Conservation (phyloP, 805 yeast genomes). For the Yarrowia sp. region DNA sequence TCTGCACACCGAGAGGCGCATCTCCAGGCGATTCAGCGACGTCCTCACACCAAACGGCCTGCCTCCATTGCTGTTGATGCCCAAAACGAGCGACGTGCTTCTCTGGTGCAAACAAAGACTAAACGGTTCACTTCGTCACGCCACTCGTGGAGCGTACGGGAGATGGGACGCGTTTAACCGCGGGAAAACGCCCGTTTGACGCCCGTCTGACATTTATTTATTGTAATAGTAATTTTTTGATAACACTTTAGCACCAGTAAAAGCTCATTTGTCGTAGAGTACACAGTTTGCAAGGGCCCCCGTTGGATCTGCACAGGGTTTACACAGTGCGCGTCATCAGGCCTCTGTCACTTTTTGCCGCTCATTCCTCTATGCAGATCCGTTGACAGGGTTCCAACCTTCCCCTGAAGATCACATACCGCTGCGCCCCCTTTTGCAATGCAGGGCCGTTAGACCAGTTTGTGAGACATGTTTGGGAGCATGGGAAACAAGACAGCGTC, state of each 20-base stretch:
- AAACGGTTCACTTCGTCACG: slow-evolving; percentile 10
- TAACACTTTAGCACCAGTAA: too few relatives aligned
- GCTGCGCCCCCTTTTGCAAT: slow-evolving; percentile 17
- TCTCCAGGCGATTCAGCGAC: background rate
- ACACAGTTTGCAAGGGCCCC: too few relatives aligned
- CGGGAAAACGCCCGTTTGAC: too few relatives aligned
- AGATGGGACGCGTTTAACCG: background rate
- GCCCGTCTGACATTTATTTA: slow-evolving; percentile 11
- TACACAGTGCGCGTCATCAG: too few relatives aligned
- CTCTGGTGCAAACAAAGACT: slow-evolving; percentile 6
- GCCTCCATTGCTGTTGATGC: slow-evolving; percentile 1
- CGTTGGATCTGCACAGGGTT: too few relatives aligned
- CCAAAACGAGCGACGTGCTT: slow-evolving; percentile 6
- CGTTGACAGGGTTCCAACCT: slow-evolving; percentile 5
- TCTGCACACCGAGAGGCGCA: background rate
- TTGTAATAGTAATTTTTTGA: background rate
- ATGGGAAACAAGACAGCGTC: background rate
- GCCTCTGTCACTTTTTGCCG: background rate
- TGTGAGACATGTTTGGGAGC: background rate
- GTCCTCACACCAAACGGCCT: background rate
- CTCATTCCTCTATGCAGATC: slow-evolving; percentile 22
- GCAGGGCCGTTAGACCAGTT: background rate
- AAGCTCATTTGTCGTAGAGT: too few relatives aligned
- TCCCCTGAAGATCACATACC: slow-evolving; percentile 24
- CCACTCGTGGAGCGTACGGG: slow-evolving; percentile 16